Evolutionary conservation across 306 rosid species (phyloP), one percentile per base, ranked within the genome.

Genomic region (Mimosa pudica): DNA sequence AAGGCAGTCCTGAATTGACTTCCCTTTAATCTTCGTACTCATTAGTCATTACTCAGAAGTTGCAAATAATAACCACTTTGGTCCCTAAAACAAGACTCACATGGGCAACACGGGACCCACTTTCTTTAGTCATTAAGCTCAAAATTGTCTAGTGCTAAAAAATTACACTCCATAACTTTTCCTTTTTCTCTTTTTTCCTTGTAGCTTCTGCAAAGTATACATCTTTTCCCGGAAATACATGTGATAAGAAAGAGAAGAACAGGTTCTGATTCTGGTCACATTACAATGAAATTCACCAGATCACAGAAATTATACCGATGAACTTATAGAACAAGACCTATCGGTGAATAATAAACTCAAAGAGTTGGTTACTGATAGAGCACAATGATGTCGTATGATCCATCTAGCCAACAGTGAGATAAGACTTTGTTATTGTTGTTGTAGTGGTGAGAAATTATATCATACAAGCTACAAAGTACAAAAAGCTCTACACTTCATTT

Each of bases 1-100:
- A 87, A 74, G 55, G 80, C 71, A 8, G 14, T 54, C 73, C 80
- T 11, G 76, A 81, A 75, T 77, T 70, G 84, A 83, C 80, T 46
- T 71, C 74, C 65, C 73, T 73, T 46, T 79, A 80, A 61, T 75
- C 87, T 67, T 76, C 73, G 18, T 46, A 60, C 61, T 82, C 71
- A 51, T 79, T 63, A 54, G 78, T 70, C 69, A 45, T 79, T 63
- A 60, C 80, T 45, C 69, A 38, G 77, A 81, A 58, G 32, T 47
- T 77, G 83, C 76, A 77, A 35, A 38, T 47, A 79, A 61, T 75
- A 72, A 73, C 76, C 68, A 60, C 74, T 68, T 75, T 66, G 76
- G 78, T 80, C 78, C 66, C 79, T 72, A 33, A 80, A 76, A 73
- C 33, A 33, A 33, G 75, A 54, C 62, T 81, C 86, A 79, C 84